Percentiles rank a stretch among this genome's conserved stretches.
phyloP scores from a whole-genome alignment of 352 stramenopile genomes.

The Globisporangium lucens region DNA sequence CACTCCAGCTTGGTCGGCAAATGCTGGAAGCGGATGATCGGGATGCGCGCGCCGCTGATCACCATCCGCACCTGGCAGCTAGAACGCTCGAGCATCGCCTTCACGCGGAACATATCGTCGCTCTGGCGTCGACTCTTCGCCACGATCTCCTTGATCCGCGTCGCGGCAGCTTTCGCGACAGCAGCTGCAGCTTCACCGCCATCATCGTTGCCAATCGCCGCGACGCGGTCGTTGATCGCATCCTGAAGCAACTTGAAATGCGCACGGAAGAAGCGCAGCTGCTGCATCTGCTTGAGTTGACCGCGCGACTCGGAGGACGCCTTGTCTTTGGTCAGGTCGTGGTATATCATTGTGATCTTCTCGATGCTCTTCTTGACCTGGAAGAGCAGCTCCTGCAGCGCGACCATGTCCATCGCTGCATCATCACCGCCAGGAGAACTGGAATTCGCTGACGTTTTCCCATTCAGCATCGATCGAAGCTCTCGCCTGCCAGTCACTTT shows the following conservation, averaged over 20 bases:
- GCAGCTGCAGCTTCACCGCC: slow-evolving; percentile 5
- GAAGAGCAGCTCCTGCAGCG: slow-evolving; percentile 36
- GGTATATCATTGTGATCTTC: slow-evolving; percentile 38
- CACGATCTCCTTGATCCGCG: slow-evolving; percentile 34
- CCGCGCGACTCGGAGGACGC: background rate
- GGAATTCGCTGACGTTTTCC: slow-evolving; percentile 13
- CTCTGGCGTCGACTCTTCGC: slow-evolving; percentile 33
- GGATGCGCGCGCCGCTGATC: slow-evolving; percentile 68
- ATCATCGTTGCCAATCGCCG: slow-evolving; percentile 9
- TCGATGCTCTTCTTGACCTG: slow-evolving; percentile 51
- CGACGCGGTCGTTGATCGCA: slow-evolving; percentile 30
- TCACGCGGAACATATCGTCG: slow-evolving; percentile 53
- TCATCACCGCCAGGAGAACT: slow-evolving; percentile 11
- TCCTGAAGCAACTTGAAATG: slow-evolving; percentile 33
- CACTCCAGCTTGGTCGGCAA: slow-evolving; percentile 54
- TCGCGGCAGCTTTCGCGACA: slow-evolving; percentile 14
- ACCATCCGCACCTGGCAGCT: slow-evolving; percentile 62
- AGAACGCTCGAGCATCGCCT: slow-evolving; percentile 37
- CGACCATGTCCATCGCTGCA: slow-evolving; percentile 18
- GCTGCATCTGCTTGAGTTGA: slow-evolving; percentile 27
- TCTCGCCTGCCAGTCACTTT: slow-evolving; percentile 30
- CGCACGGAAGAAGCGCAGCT: slow-evolving; percentile 44
- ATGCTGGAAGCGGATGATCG: slow-evolving; percentile 80
- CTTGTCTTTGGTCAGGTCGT: slow-evolving; percentile 27
- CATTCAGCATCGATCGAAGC: slow-evolving; percentile 41